A percentile compares a stretch with the other conserved stretches of the same genome.
Evolutionary conservation across 2,329 filamentous ascomycete genomes (phyloP).

Genomic region (Ustulina deusta): DNA sequence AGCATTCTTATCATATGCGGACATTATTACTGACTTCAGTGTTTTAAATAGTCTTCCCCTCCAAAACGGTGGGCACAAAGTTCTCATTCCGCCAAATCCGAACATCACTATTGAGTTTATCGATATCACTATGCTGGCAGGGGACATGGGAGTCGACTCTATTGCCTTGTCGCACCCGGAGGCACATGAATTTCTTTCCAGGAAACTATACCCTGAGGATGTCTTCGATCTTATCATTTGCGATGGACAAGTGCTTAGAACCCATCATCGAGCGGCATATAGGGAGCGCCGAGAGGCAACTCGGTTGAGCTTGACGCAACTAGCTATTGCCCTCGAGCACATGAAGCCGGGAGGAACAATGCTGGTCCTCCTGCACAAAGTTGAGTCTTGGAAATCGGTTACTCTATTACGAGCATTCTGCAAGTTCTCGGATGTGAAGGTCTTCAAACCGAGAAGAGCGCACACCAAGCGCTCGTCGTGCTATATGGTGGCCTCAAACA

Average conservation of each 20-base stretch:
- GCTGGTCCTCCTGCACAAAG: constrained; percentile 63
- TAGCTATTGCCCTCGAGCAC: constrained; percentile 51
- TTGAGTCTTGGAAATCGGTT: constrained; percentile 57
- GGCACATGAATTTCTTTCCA: constrained; percentile 46
- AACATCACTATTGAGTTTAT: constrained; percentile 46
- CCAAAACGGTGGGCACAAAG: constrained; percentile 55
- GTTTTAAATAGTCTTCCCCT: constrained; percentile 56
- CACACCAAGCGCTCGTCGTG: constrained; percentile 63
- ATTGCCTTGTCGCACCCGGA: constrained; percentile 54
- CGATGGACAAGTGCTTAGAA: constrained; percentile 51
- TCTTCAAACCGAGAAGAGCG: constrained; percentile 59
- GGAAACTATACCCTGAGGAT: constrained; percentile 41
- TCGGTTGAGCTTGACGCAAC: constrained; percentile 42
- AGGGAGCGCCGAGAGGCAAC: constrained; percentile 39
- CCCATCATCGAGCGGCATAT: constrained; percentile 39
- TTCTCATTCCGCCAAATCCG: constrained; percentile 46
- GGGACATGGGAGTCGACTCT: constrained; percentile 55
- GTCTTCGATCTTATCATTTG: constrained; percentile 60
- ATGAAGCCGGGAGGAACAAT: constrained; percentile 62
- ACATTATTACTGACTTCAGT: no score
- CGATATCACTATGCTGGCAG: constrained; percentile 65
- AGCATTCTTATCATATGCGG: no score
- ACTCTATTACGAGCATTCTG: constrained; percentile 55
- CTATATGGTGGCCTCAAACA: constrained; percentile 62
- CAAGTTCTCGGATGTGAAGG: constrained; percentile 55